Percentiles rank a stretch among this genome's conserved stretches.
Evolutionary conservation across 1,284 basidiomycete species (phyloP).

Genomic region (Puccinia coronata): DNA sequence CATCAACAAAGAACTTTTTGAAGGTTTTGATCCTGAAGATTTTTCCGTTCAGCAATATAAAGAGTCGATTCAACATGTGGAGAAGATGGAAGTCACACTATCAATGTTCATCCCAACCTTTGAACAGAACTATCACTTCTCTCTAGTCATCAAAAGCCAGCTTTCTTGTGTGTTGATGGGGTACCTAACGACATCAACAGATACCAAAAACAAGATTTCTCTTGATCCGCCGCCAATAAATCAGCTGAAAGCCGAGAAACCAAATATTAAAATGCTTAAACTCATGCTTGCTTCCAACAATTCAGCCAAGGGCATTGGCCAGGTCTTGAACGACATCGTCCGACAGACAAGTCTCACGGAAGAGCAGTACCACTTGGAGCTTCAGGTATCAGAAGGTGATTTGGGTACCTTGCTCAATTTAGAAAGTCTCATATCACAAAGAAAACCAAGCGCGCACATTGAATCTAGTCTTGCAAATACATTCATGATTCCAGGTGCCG

Average conservation of each 20-base stretch:
- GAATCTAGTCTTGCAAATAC: conserved; percentile 8
- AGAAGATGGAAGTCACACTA: neutral
- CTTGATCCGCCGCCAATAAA: too few relatives aligned
- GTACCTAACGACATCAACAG: neutral
- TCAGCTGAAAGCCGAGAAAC: neutral
- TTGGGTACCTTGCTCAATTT: conserved; percentile 15
- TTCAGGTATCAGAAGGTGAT: conserved; percentile 14
- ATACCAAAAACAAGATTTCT: neutral
- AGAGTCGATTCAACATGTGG: neutral
- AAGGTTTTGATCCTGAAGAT: neutral
- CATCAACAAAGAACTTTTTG: too few relatives aligned
- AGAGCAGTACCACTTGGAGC: neutral
- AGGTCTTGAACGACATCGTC: neutral
- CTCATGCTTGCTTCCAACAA: conserved; percentile 30
- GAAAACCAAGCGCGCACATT: neutral
- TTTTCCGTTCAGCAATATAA: conserved; percentile 11
- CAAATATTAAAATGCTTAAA: conserved; percentile 3
- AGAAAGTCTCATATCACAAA: neutral
- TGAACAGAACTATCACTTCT: neutral
- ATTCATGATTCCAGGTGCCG: conserved; percentile 22
- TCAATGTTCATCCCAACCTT: neutral
- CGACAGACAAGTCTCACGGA: neutral
- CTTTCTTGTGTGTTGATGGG: neutral
- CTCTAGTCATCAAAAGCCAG: neutral
- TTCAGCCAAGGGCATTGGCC: conserved; percentile 20